Percentiles rank a stretch among this genome's conserved stretches.
Conservation (phyloP, 2,329 filamentous ascomycete species). For the Xenoacremonium recifei region DNA sequence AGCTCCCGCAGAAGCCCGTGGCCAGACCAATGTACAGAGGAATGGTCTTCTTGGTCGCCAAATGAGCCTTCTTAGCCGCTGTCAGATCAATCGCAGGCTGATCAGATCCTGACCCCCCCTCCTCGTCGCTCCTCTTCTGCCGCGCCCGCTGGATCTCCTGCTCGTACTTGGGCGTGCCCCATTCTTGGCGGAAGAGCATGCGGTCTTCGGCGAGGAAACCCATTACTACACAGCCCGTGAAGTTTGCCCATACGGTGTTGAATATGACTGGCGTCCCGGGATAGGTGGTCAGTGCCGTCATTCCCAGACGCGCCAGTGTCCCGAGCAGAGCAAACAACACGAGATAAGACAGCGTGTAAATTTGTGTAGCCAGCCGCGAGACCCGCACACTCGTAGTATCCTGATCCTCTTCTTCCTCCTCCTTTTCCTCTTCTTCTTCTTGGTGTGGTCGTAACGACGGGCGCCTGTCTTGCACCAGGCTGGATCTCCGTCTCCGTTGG, state of each 20-base stretch:
- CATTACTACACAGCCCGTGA: slow-evolving; percentile 77
- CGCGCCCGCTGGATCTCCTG: slow-evolving; percentile 31
- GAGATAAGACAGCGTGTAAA: slow-evolving; percentile 78
- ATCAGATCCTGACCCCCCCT: slow-evolving; percentile 25
- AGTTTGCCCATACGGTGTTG: slow-evolving; percentile 82
- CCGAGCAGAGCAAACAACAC: slow-evolving; percentile 83
- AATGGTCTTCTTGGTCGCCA: slow-evolving; percentile 75
- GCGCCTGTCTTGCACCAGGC: background rate
- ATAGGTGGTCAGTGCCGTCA: slow-evolving; percentile 78
- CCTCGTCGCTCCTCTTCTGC: slow-evolving; percentile 35
- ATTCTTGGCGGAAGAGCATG: slow-evolving; percentile 69
- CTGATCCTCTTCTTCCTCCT: slow-evolving; percentile 7
- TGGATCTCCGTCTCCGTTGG: slow-evolving; percentile 2
- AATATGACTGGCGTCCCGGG: slow-evolving; percentile 73
- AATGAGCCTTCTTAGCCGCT: slow-evolving; percentile 55
- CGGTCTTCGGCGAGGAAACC: slow-evolving; percentile 82
- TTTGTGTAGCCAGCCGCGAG: slow-evolving; percentile 52
- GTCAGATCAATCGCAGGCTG: slow-evolving; percentile 33
- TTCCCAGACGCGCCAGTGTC: slow-evolving; percentile 76
- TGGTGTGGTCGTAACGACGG: background rate
- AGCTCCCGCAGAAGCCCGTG: slow-evolving; percentile 85
- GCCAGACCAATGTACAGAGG: slow-evolving; percentile 85
- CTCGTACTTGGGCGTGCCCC: slow-evolving; percentile 48
- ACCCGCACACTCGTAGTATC: slow-evolving; percentile 19
- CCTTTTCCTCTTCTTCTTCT: slow-evolving; percentile 8